Evolutionary conservation across 306 rosid genomes (phyloP), one percentile per base, ranked within the genome.

Genomic region (Malus sieversii): DNA sequence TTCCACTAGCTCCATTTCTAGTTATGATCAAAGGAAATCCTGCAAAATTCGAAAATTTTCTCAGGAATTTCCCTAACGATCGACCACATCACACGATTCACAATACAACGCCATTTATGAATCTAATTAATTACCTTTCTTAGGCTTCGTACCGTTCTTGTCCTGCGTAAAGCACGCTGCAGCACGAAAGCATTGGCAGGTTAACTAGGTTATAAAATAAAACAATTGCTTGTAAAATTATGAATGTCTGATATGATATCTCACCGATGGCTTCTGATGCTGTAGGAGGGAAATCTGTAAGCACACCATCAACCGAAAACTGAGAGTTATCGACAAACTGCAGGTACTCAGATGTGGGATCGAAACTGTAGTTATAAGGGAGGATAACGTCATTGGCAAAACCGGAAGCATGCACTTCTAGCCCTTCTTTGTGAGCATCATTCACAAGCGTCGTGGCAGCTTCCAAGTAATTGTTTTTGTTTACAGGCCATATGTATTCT

Each of bases 351-450:
- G 77, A 51, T 18, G 82, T 60, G 55, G 99, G 89, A 65, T 95
- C 99, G 70, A 83, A 89, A 68, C 84, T 89, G 45, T 88, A 95
- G 74, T 75, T 86, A 73, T 92, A 83, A 69, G 96, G 89, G 40
- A 76, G 5, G 27, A 76, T 10, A 15, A 77, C 1, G 72, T 95
- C 99, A 60, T 92, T 95, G 40, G 96, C 86, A 38, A 95, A 95
- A 82, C 96, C 97, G 73, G 85, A 86, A 73, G 97, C 99, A 85
- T 86, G 85, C 63, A 92, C 87, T 83, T 92, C 97, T 29, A 96
- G 84, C 59, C 99, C 98, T 74, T 53, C 75, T 78, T 85, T 88
- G 79, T 96, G 99, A 33, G 98, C 98, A 79, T 92, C 93, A 9
- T 78, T 64, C 25, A 92, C 98, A 5, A 96, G 85, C 22, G 78